phyloP scores from a whole-genome alignment of 495 filamentous ascomycete species.

The Platismatia glauca region DNA sequence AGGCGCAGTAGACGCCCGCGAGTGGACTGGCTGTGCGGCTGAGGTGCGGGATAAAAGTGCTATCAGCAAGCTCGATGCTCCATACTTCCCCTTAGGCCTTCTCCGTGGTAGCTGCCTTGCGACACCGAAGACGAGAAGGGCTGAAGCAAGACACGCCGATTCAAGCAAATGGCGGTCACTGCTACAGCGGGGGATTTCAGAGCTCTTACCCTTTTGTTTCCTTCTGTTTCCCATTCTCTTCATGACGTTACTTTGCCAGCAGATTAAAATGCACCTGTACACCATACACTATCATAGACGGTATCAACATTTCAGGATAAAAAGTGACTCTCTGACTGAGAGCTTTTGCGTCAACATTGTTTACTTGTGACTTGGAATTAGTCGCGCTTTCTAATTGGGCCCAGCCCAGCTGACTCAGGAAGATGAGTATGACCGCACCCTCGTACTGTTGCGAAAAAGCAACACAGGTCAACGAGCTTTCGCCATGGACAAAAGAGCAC shows the following conservation, averaged over 20 bases:
- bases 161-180: background rate
- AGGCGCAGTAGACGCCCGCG: slow-evolving; percentile 40
- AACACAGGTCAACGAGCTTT: background rate
- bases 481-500: background rate
- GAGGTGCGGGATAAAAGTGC: background rate
- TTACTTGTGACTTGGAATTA: background rate
- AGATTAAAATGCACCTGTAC: background rate
- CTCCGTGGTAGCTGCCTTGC: background rate
- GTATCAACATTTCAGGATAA: background rate
- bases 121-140: background rate
- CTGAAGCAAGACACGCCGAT: background rate
- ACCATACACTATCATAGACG: background rate
- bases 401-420: background rate
- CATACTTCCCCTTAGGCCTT: background rate
- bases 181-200: background rate
- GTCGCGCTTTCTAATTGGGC: background rate
- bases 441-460: background rate
- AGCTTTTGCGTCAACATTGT: background rate
- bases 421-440: background rate
- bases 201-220: background rate
- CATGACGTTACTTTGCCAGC: background rate
- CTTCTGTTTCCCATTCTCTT: background rate
- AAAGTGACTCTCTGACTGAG: background rate
- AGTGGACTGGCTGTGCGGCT: background rate
- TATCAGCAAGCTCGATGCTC: background rate